Evolutionary conservation across 2,329 filamentous ascomycete genomes (phyloP).

Genomic region (Colletotrichum sublineola): DNA sequence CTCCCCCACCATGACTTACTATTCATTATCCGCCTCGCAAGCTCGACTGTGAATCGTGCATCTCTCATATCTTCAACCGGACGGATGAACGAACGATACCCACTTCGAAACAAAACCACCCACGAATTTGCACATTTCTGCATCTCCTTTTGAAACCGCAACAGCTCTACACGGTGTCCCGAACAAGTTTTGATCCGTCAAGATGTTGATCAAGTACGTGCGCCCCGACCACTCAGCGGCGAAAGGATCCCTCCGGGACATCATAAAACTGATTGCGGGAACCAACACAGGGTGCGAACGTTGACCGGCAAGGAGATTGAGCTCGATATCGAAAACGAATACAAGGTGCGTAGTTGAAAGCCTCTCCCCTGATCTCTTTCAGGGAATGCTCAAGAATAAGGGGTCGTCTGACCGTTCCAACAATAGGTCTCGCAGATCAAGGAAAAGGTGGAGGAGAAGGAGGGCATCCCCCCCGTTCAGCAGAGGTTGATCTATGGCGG

Average conservation of each 20-base stretch:
- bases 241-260: not conserved
- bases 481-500: slow-evolving; percentile 96
- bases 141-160: slow-evolving; percentile 9
- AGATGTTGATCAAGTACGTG: slow-evolving; percentile 67
- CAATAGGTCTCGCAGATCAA: slow-evolving; percentile 92
- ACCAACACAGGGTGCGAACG: slow-evolving; percentile 86
- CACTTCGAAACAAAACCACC: slow-evolving; percentile 1
- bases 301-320: slow-evolving; percentile 99
- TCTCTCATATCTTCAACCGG: slow-evolving; percentile 13
- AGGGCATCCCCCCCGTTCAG: slow-evolving; percentile 96
- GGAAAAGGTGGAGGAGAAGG: slow-evolving; percentile 99
- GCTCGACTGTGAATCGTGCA: slow-evolving; percentile 17
- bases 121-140: not conserved
- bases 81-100: slow-evolving; percentile 3
- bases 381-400: not conserved
- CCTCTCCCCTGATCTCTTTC: not conserved
- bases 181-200: slow-evolving; percentile 43
- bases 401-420: slow-evolving; percentile 20
- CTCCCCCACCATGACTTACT: slow-evolving; percentile 37
- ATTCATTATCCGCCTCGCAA: slow-evolving; percentile 18
- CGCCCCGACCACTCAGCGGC: slow-evolving; percentile 3
- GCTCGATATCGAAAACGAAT: slow-evolving; percentile 93
- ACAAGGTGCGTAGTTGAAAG: slow-evolving; percentile 76
- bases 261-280: slow-evolving; percentile 22
- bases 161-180: not conserved